Evolutionary conservation across 164 flowering plant genomes (phyloP), one percentile per base, ranked within the genome.

Genomic region (Aristolochia californica): DNA sequence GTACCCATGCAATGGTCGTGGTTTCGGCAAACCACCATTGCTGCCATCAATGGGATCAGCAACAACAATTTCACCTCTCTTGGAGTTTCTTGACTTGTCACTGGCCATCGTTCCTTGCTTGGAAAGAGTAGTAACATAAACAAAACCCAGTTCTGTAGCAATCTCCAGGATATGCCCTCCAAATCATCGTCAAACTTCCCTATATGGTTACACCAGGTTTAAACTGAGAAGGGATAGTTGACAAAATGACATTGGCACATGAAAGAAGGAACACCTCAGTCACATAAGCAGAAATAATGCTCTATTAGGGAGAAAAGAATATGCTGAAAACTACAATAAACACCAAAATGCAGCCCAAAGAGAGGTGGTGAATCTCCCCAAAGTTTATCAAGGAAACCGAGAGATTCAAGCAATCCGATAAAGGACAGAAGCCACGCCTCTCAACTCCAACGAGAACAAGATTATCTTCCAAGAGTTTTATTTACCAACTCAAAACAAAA

Each of bases 1-100:
- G 55, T 83, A 87, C 95, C 96, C 91, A 50, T 79, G 81, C 27
- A 68, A 65, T 59, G 84, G 72, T 53, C 84, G 80, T 49, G 63
- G 61, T 68, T 67, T 80, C 61, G 63, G 83, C 52, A 63, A 43
- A 47, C 77, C 69, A 53, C 66, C 72, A 24, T 54, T 68, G 55
- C 58, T 44, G 59, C 78, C 81, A 13, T 66, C 65, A 38, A 27
- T 14, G 26, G 73, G 66, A 55, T 71, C 48, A 61, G 60, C 48
- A 24, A 30, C 53, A 34, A 40, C 22, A 55, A 30, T 50, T 38
- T 72, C 68, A 48, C 65, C 59, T 62, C 63, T 62, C 34, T 53
- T 69, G 5, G 23, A 61, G 24, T 43, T 59, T 21, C 56, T 63
- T 49, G 59, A 59, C 61, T 58, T 71, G 40, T 82, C 81, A 80